Evolutionary conservation across 2,329 filamentous ascomycete species (phyloP), one percentile per base, ranked within the genome.

Genomic region (Fusarium succisae): DNA sequence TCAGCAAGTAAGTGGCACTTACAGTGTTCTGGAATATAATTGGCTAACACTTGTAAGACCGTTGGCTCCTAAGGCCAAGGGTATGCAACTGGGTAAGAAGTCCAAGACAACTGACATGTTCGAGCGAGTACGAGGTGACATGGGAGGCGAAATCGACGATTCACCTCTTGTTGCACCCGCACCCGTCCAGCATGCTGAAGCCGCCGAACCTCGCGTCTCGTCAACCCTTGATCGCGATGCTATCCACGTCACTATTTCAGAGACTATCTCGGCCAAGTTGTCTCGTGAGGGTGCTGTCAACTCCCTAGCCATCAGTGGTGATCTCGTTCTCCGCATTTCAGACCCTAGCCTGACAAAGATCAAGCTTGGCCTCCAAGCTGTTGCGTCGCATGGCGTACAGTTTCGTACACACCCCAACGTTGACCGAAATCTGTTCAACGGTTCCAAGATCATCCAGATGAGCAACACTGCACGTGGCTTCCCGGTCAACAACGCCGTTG

Each of bases 41-140:
- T 50, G 62, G 59, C 72, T 77, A 45, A 73, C 58, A 55, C 28
- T 20, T n/a, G 45, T 39, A 73, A 90, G 87, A 80, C 85, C 88
- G 57, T 81, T 90, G 79, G 90, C 93, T 57, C 90, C 92, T 68
- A 94, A 97, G 85, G 95, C 94, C 79, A 99, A 99, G 87, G 96
- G 96, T 77, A 99, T 99, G 97, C 96, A 98, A 84, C 88, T 99
- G 65, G 96, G 96, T 84, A 98, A 98, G 88, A 99, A 99, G 86
- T 97, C 94, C 69, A 98, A 98, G 87, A 95, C 94, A 28, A 97
- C 93, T 37, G 96, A 97, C 82, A 98, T 98, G 88, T 98, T 97
- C 82, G 96, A 98, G 84, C 93, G 95, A 79, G 95, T 99, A 39
- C 92, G 95, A 76, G 94, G 94, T 68, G 96, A 98, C 75, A 88